These are phyloP conservation scores for Poa annua DNA, from an alignment of 176 grass and related monocot genomes.

Conservation along the genomic window DNA sequence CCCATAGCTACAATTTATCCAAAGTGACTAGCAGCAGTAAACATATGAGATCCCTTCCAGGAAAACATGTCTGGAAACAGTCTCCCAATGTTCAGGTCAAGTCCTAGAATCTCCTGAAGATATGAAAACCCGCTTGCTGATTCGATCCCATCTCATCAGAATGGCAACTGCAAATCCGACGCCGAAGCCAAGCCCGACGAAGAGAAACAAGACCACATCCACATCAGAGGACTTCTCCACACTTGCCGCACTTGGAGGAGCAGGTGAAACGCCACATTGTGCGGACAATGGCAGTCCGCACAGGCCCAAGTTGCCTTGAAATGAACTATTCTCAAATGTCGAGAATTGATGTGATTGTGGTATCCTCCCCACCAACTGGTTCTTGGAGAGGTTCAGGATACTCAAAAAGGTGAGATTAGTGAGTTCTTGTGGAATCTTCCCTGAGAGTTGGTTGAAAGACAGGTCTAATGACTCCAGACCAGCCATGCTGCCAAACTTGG, in stretches of 20 bases:
- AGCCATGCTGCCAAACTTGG: conserved; percentile 12
- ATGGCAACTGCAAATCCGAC: background rate
- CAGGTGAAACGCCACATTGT: background rate
- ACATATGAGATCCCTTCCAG: too few species aligned
- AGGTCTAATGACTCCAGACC: conserved; percentile 29
- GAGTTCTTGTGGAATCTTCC: conserved; percentile 26
- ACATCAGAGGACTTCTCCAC: background rate
- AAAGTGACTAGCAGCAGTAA: too few species aligned
- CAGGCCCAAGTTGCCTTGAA: background rate
- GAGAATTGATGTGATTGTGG: background rate
- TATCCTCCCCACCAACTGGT: conserved; percentile 38
- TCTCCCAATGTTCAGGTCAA: too few species aligned
- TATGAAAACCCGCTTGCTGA: background rate
- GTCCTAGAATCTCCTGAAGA: too few species aligned
- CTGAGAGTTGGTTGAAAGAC: conserved; percentile 1
- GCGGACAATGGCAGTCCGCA: background rate
- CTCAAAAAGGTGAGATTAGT: conserved; percentile 43
- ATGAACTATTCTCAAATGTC: conserved; percentile 7
- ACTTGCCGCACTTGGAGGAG: background rate
- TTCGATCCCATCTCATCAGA: background rate
- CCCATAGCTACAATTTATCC: too few species aligned
- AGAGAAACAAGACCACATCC: background rate
- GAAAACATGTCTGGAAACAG: too few species aligned
- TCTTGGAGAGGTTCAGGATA: conserved; percentile 37
- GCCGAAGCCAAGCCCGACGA: background rate